phyloP scores from a whole-genome alignment of 495 filamentous ascomycete species.

The Penicillium lagena region DNA sequence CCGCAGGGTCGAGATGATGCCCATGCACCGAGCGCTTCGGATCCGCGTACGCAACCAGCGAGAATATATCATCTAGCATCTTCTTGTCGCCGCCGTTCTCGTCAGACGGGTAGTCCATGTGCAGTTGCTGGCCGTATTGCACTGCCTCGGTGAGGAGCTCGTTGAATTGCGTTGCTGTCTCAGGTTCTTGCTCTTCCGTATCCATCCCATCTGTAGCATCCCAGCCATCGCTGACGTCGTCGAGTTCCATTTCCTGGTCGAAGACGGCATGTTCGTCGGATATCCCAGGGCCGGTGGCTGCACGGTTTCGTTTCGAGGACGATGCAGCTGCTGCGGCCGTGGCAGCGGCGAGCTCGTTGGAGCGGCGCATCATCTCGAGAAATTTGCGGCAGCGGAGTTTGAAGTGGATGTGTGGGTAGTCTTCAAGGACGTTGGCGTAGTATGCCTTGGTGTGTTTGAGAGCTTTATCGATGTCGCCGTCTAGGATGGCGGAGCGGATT shows the following conservation, averaged over 20 bases:
- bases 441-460: conserved; percentile 71
- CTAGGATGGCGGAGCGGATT: conserved; percentile 82
- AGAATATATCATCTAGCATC: conserved; percentile 78
- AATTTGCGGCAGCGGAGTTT: conserved; percentile 86
- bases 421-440: conserved; percentile 74
- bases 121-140: conserved; percentile 73
- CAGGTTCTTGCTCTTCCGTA: conserved; percentile 43
- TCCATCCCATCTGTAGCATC: conserved; percentile 47
- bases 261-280: conserved; percentile 44
- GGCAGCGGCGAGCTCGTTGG: conserved; percentile 53
- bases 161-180: conserved; percentile 34
- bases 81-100: conserved; percentile 67
- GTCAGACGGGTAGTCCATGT: conserved; percentile 60
- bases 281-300: conserved; percentile 24
- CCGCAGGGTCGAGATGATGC: conserved; percentile 70
- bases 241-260: conserved; percentile 76
- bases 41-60: conserved; percentile 80
- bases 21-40: conserved; percentile 67
- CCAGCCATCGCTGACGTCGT: conserved; percentile 48
- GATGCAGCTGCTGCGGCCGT: conserved; percentile 13
- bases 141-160: conserved; percentile 63
- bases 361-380: conserved; percentile 88
- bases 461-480: conserved; percentile 89
- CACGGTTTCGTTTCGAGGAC: conserved; percentile 22
- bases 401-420: conserved; percentile 88